Evolutionary conservation across 1,284 basidiomycete species (phyloP), one percentile per base, ranked within the genome.

Genomic region (Inonotus obliquus): DNA sequence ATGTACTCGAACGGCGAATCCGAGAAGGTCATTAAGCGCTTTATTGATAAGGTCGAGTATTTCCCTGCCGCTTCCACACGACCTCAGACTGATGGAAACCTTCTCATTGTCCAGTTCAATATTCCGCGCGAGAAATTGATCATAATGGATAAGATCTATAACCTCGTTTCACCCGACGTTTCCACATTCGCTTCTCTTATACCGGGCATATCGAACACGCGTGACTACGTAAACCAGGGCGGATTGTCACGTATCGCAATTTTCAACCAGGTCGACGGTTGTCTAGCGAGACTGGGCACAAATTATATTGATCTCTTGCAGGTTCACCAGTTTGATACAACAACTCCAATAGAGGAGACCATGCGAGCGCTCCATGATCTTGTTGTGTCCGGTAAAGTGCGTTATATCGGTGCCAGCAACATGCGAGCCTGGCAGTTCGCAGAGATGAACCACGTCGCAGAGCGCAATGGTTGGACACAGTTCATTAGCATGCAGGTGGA

Each of bases 321-420:
- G 61, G 73, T 75, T 60, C 77, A 77, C 57, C 68, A 73, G n/a
- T 75, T 71, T 59, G 76, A 78, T 61, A 51, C 61, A 1, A 64
- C 70, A 2, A 74, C 73, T 0, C 74, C 76, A 0, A 67, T 70
- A n/a, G 74, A 73, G 60, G 75, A 75, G 65, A 77, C 73, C 25
- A 79, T 78, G 77, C 70, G 73, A 63, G 76, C 76, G 0, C 65
- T 78, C 14, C 73, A 78, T 54, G 76, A 79, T 61, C 70, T 78
- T 27, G 76, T 79, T 19, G 51, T 72, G 57, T 68, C 67, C 29
- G 76, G 76, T 7, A 76, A 76, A 57, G 77, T 75, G 19, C 67
- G 76, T 17, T 78, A 79, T 60, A 71, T 79, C 57, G 76, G 77
- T 4, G 75, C 75, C 60, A 73, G 71, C 59, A 77, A 74, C 32